Evolutionary conservation across 306 rosid genomes (phyloP).

Genomic region (Prinsepia uniflora): DNA sequence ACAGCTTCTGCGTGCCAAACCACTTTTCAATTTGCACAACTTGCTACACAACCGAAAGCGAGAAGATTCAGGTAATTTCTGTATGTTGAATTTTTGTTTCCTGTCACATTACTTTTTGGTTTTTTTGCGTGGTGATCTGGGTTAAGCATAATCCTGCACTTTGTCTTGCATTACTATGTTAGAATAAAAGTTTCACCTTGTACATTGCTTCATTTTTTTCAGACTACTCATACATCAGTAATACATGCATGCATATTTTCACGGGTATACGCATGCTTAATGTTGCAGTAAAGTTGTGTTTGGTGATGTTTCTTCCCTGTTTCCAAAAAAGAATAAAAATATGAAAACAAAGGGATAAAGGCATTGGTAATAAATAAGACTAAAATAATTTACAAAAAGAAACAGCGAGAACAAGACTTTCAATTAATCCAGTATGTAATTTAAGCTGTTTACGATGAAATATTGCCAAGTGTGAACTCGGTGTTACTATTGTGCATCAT

Average conservation of each 20-base stretch:
- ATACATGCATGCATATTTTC: neutral
- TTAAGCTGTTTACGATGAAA: neutral
- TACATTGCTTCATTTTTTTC: conserved; percentile 5
- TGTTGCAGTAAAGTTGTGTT: neutral
- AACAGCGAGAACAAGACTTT: neutral
- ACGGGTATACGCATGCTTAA: neutral
- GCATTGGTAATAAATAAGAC: neutral
- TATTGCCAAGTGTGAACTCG: neutral
- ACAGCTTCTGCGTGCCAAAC: conserved; percentile 75
- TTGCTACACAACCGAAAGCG: conserved; percentile 66
- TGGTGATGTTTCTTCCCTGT: too few relatives aligned
- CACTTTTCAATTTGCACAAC: conserved; percentile 65
- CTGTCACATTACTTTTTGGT: neutral
- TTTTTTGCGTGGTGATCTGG: neutral
- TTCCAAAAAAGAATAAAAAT: too few relatives aligned
- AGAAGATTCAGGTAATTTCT: conserved; percentile 59
- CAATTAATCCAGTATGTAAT: neutral
- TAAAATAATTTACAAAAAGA: neutral
- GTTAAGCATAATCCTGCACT: neutral
- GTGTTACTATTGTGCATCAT: neutral
- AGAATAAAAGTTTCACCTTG: neutral
- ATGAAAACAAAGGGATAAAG: neutral
- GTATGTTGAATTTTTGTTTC: conserved; percentile 1
- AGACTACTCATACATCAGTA: neutral
- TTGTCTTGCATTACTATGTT: neutral